Evolutionary conservation across 768 basidiomycete species (phyloP).

Genomic region (Agrocybe praecox): DNA sequence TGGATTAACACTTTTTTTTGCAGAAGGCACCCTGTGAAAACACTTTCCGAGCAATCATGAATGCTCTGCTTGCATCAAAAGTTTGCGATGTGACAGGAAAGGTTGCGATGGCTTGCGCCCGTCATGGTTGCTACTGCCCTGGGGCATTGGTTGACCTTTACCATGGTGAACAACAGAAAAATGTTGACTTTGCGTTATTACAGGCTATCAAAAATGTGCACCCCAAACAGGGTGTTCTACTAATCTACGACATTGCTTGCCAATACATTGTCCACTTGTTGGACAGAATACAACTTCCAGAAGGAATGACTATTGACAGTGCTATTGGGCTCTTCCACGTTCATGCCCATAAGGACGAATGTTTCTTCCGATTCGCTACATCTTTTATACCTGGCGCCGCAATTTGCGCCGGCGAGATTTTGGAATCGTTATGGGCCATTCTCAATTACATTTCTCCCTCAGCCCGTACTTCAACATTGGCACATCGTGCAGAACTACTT

Average conservation of each 20-base stretch:
- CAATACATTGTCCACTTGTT: constrained; percentile 13
- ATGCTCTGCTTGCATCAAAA: constrained; percentile 4
- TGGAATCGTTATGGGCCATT: constrained; percentile 20
- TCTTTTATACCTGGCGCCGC: constrained; percentile 17
- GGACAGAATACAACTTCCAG: constrained; percentile 2
- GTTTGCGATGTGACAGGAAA: neutral
- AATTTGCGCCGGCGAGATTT: constrained; percentile 11
- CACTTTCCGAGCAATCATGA: constrained; percentile 11
- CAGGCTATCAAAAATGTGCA: no score
- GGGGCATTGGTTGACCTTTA: constrained; percentile 15
- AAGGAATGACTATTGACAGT: constrained; percentile 2
- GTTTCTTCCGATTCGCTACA: constrained; percentile 23
- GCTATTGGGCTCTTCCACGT: constrained; percentile 28
- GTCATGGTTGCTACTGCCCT: constrained; percentile 17
- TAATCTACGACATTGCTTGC: constrained; percentile 18
- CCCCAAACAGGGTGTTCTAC: no score
- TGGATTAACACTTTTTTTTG: neutral
- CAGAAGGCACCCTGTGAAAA: constrained; percentile 17
- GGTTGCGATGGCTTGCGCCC: constrained; percentile 7
- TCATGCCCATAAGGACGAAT: constrained; percentile 26
- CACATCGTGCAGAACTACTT: constrained; percentile 17
- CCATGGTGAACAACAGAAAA: neutral
- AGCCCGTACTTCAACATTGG: constrained; percentile 12
- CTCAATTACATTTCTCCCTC: constrained; percentile 17
- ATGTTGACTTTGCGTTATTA: no score